A percentile compares a stretch with the other conserved stretches of the same genome.
Conservation (phyloP, 2,329 filamentous ascomycete genomes). For the Pseudomassariella vexata region DNA sequence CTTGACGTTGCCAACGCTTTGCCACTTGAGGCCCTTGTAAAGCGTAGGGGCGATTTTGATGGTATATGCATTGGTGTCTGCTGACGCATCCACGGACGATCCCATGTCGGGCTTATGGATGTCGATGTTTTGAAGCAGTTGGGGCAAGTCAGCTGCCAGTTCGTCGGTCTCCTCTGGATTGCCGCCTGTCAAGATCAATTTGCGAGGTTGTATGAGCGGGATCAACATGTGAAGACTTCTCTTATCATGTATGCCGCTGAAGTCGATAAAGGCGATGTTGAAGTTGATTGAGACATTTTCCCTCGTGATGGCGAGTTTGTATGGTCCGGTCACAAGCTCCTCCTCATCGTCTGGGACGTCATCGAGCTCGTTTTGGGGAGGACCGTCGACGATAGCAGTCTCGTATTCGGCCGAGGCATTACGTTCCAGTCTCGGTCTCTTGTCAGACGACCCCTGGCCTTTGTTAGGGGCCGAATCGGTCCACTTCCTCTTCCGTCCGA, state of each 20-base stretch:
- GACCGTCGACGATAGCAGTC: constrained; percentile 31
- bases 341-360: constrained; percentile 51
- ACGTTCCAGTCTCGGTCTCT: constrained; percentile 48
- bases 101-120: constrained; percentile 81
- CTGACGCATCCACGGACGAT: constrained; percentile 75
- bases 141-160: constrained; percentile 75
- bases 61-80: constrained; percentile 96
- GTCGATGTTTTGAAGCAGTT: constrained; percentile 56
- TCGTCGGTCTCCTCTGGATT: constrained; percentile 70
- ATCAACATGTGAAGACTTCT: constrained; percentile 92
- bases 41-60: constrained; percentile 83
- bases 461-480: constrained; percentile 56
- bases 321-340: constrained; percentile 54
- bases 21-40: constrained; percentile 86
- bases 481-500: constrained; percentile 94
- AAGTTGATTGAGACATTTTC: constrained; percentile 64
- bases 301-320: constrained; percentile 64
- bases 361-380: constrained; percentile 50
- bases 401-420: constrained; percentile 41
- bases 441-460: constrained; percentile 42
- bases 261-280: constrained; percentile 83
- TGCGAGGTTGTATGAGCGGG: constrained; percentile 86
- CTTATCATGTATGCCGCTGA: constrained; percentile 86
- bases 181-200: constrained; percentile 87
- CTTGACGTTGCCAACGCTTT: constrained; percentile 81